phyloP scores from a whole-genome alignment of 148 eudicot genomes.

The Gaultheria prostrata region DNA sequence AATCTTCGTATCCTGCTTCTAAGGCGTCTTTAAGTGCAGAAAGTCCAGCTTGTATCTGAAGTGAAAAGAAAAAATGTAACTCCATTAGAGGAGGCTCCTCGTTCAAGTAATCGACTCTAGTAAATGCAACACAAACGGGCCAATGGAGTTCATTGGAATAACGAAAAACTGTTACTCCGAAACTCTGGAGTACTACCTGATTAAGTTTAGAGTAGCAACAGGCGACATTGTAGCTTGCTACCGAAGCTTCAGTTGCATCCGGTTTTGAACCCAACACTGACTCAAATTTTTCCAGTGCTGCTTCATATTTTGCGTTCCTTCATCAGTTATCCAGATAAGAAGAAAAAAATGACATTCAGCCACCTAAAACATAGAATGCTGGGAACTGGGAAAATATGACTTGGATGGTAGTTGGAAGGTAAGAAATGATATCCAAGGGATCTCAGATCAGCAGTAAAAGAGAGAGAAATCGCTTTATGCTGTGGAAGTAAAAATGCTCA shows the following conservation, averaged over 20 bases:
- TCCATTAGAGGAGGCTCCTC: neutral
- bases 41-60: constrained; percentile 85
- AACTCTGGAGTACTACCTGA: constrained; percentile 52
- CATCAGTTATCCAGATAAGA: neutral
- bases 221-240: constrained; percentile 93
- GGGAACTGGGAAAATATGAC: neutral
- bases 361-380: neutral
- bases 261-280: constrained; percentile 91
- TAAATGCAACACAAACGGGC: neutral
- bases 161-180: neutral
- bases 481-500: neutral
- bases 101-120: neutral
- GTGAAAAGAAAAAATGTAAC: neutral
- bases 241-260: constrained; percentile 64
- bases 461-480: neutral
- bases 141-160: neutral
- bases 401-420: neutral
- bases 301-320: constrained; percentile 82
- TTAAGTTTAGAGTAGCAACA: constrained; percentile 94
- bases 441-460: neutral
- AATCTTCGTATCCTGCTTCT: constrained; percentile 88
- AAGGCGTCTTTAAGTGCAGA: constrained; percentile 96
- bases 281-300: constrained; percentile 82
- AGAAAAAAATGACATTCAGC: neutral
- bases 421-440: neutral